phyloP scores from a whole-genome alignment of 345 rosid species.

The Boechera stricta region DNA sequence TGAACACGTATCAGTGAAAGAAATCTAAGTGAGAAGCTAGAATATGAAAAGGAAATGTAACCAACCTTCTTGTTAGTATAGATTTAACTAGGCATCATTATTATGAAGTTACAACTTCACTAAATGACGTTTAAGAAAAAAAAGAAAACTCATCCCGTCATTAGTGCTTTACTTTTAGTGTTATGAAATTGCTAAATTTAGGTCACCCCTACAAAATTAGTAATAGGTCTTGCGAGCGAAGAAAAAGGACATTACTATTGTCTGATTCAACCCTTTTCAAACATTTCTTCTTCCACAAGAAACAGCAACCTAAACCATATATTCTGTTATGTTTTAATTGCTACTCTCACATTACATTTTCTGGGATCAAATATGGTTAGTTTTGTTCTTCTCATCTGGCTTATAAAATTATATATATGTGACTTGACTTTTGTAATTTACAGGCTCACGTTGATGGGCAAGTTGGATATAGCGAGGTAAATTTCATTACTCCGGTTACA shows the following conservation, averaged over 20 bases:
- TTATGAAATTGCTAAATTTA: constrained; percentile 36
- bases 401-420: background rate
- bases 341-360: constrained; percentile 4
- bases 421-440: constrained; percentile 26
- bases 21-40: too few relatives aligned
- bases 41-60: constrained; percentile 14
- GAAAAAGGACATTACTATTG: constrained; percentile 29
- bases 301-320: constrained; percentile 17
- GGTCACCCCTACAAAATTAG: constrained; percentile 6
- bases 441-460: constrained; percentile 46
- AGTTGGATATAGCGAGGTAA: constrained; percentile 48
- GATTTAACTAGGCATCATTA: constrained; percentile 21
- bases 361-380: constrained; percentile 37
- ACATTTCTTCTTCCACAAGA: constrained; percentile 29
- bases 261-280: constrained; percentile 30
- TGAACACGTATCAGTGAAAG: background rate
- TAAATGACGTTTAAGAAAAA: constrained; percentile 11
- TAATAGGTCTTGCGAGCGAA: constrained; percentile 23
- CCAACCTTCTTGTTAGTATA: constrained; percentile 14
- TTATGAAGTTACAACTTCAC: constrained; percentile 35
- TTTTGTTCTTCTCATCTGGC: constrained; percentile 17
- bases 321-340: constrained; percentile 20
- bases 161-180: constrained; percentile 35
- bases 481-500: constrained; percentile 5
- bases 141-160: constrained; percentile 21